Conservation (phyloP, 2,329 filamentous ascomycete genomes). For the Trichoderma koningiopsis region DNA sequence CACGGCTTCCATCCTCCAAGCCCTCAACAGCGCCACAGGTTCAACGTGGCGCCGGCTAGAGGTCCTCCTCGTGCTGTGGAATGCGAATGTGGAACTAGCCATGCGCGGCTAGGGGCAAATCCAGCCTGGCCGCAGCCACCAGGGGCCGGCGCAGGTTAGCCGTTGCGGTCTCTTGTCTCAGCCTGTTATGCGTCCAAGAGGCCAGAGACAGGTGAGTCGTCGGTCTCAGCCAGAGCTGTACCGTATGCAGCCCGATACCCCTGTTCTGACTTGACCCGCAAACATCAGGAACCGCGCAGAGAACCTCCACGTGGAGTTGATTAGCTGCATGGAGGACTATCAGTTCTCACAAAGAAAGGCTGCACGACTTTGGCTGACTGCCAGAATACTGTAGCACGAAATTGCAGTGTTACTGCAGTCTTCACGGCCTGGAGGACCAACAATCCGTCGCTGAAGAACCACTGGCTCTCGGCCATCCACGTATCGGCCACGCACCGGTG, state of each 20-base stretch:
- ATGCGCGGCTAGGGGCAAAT: neutral
- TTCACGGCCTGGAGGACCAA: neutral
- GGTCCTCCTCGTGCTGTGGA: neutral
- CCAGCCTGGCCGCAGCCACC: constrained; percentile 8
- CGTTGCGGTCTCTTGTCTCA: constrained; percentile 4
- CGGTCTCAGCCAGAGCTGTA: neutral
- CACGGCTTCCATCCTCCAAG: neutral
- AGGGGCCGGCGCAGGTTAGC: neutral
- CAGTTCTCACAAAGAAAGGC: neutral
- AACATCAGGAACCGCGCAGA: neutral
- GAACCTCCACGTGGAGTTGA: constrained; percentile 4
- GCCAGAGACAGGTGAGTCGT: neutral
- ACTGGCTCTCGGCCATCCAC: constrained; percentile 7
- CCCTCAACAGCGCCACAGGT: neutral
- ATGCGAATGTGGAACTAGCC: neutral
- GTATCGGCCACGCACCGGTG: neutral
- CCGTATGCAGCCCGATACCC: neutral
- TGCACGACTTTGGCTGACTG: neutral
- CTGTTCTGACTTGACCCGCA: neutral
- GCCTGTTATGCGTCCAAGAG: neutral
- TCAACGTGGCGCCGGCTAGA: neutral
- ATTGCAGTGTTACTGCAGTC: neutral
- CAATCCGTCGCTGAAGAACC: neutral
- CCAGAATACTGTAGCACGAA: neutral
- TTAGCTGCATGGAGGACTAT: neutral